phyloP scores from a whole-genome alignment of 495 filamentous ascomycete genomes.

The Penicillium canescens region DNA sequence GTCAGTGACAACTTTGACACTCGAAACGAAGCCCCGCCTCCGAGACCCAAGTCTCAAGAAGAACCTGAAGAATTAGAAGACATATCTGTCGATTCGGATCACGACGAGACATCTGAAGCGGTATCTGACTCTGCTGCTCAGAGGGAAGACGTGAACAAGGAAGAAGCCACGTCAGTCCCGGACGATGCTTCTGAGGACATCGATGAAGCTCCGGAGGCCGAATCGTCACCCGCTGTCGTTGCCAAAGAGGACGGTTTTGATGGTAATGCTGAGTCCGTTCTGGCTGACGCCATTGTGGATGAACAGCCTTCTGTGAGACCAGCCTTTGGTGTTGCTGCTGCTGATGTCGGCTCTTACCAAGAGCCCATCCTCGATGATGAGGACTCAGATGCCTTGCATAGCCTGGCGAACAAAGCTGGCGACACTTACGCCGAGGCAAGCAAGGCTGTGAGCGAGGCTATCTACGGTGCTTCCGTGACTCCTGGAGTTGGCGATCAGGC shows the following conservation, averaged over 20 bases:
- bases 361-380: conserved; percentile 49
- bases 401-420: conserved; percentile 49
- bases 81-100: background rate
- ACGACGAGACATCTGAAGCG: conserved; percentile 16
- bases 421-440: conserved; percentile 54
- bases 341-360: conserved; percentile 16
- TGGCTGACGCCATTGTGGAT: conserved; percentile 29
- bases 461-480: conserved; percentile 41
- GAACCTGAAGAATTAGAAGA: conserved; percentile 41
- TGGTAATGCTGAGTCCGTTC: background rate
- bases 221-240: background rate
- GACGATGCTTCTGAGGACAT: conserved; percentile 8
- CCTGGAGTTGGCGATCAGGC: conserved; percentile 44
- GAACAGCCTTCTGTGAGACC: conserved; percentile 2
- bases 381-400: conserved; percentile 48
- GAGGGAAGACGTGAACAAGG: background rate
- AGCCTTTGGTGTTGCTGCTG: conserved; percentile 26
- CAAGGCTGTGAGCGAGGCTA: conserved; percentile 40
- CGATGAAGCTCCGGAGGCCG: background rate
- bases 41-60: conserved; percentile 42
- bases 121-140: background rate
- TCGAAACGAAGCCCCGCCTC: conserved; percentile 48
- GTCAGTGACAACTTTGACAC: conserved; percentile 72
- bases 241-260: background rate
- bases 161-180: background rate